Evolutionary conservation across 2,329 filamentous ascomycete species (phyloP).

Genomic region (Juglanconis oblonga): DNA sequence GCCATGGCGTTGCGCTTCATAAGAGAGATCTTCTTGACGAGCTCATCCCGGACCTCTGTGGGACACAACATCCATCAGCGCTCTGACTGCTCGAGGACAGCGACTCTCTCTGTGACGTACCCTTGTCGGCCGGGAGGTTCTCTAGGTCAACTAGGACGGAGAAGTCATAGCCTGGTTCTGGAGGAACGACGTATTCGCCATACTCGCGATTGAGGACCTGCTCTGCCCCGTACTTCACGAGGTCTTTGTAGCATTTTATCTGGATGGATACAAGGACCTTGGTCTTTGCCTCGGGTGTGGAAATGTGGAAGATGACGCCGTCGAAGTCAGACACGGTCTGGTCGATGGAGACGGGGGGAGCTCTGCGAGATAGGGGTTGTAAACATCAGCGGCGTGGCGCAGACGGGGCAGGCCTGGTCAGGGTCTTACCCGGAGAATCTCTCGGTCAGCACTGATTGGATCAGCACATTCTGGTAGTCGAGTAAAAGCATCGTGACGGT

Average conservation of each 20-base stretch:
- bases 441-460: slow-evolving; percentile 93
- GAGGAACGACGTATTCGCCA: slow-evolving; percentile 80
- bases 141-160: slow-evolving; percentile 89
- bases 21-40: slow-evolving; percentile 83
- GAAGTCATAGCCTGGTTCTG: slow-evolving; percentile 94
- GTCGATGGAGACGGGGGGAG: slow-evolving; percentile 84
- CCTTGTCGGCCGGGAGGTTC: slow-evolving; percentile 75
- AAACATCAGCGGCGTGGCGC: slow-evolving; percentile 11
- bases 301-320: slow-evolving; percentile 97
- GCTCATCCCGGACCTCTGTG: slow-evolving; percentile 76
- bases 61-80: background rate
- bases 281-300: slow-evolving; percentile 88
- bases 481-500: slow-evolving; percentile 74
- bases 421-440: slow-evolving; percentile 76
- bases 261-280: slow-evolving; percentile 93
- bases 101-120: slow-evolving; percentile 36
- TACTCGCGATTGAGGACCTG: slow-evolving; percentile 92
- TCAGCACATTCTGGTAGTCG: slow-evolving; percentile 98
- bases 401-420: background rate
- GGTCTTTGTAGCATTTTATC: slow-evolving; percentile 91
- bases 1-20: slow-evolving; percentile 99
- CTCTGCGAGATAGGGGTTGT: slow-evolving; percentile 50
- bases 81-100: background rate
- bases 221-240: slow-evolving; percentile 90
- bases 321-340: slow-evolving; percentile 99